phyloP scores from a whole-genome alignment of 2,329 filamentous ascomycete species.

The Trichoderma sp. region DNA sequence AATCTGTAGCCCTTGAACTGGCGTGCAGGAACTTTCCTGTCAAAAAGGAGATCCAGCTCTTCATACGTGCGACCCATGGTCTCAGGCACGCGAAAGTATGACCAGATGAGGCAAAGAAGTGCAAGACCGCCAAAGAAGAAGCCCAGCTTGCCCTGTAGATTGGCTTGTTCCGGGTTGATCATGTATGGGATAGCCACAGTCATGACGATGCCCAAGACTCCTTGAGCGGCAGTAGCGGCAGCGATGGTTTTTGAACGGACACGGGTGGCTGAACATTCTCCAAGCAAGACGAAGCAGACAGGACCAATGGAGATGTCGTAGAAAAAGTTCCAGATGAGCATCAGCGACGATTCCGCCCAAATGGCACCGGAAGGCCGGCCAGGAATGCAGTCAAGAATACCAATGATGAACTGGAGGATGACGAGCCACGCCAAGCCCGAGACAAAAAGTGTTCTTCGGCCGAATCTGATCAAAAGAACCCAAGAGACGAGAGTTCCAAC shows the following conservation, averaged over 20 bases:
- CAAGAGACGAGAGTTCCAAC: conserved; percentile 47
- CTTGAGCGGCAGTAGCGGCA: conserved; percentile 40
- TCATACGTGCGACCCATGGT: conserved; percentile 38
- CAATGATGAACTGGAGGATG: conserved; percentile 45
- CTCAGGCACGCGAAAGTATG: conserved; percentile 41
- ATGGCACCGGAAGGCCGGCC: conserved; percentile 40
- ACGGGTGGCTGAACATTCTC: conserved; percentile 46
- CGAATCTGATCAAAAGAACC: conserved; percentile 44
- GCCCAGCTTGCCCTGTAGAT: conserved; percentile 41
- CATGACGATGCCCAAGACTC: conserved; percentile 34
- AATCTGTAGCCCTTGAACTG: conserved; percentile 37
- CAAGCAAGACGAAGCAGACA: conserved; percentile 46
- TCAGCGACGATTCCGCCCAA: conserved; percentile 44
- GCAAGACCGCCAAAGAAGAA: conserved; percentile 38
- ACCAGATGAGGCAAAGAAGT: conserved; percentile 34
- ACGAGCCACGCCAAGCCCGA: conserved; percentile 45
- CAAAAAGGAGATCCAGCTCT: conserved; percentile 41
- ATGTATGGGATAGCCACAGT: conserved; percentile 38
- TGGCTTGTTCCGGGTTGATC: conserved; percentile 38
- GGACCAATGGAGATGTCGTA: conserved; percentile 49
- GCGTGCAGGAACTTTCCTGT: conserved; percentile 35
- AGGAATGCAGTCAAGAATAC: conserved; percentile 50
- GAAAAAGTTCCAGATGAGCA: conserved; percentile 47
- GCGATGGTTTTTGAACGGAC: conserved; percentile 48
- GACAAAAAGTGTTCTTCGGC: conserved; percentile 46